Percentiles rank a stretch among this genome's conserved stretches.
phyloP scores from a whole-genome alignment of 257 asterid species.

The Salvia hispanica region DNA sequence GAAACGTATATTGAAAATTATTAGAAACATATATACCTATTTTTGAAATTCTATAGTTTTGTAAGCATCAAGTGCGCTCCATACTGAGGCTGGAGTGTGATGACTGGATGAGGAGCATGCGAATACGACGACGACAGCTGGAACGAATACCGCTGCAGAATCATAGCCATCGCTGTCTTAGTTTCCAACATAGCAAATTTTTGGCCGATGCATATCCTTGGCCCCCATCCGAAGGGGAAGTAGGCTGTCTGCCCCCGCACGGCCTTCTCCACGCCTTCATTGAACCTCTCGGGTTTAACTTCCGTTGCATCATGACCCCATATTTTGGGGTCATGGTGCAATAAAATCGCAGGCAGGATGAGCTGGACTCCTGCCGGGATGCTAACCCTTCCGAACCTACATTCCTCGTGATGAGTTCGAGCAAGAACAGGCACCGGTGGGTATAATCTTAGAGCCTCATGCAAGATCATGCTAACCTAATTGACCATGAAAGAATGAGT shows the following conservation, averaged over 20 bases:
- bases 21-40: too few relatives aligned
- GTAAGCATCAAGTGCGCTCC: slow-evolving; percentile 37
- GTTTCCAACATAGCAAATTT: not conserved
- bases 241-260: not conserved
- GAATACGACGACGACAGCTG: slow-evolving; percentile 39
- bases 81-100: slow-evolving; percentile 38
- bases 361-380: not conserved
- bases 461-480: not conserved
- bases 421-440: not conserved
- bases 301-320: slow-evolving; percentile 5
- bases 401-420: not conserved
- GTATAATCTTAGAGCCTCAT: not conserved
- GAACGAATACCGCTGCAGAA: slow-evolving; percentile 31
- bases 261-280: slow-evolving; percentile 27
- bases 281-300: not conserved
- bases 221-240: slow-evolving; percentile 16
- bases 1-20: too few relatives aligned
- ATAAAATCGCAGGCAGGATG: not conserved
- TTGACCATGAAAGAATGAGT: too few relatives aligned
- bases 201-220: not conserved
- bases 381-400: not conserved
- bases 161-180: not conserved
- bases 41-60: too few relatives aligned
- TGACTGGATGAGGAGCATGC: slow-evolving; percentile 29
- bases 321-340: not conserved